These are phyloP conservation scores for Parathielavia appendiculata DNA, from an alignment of 495 filamentous ascomycete species.

Conservation along the genomic window DNA sequence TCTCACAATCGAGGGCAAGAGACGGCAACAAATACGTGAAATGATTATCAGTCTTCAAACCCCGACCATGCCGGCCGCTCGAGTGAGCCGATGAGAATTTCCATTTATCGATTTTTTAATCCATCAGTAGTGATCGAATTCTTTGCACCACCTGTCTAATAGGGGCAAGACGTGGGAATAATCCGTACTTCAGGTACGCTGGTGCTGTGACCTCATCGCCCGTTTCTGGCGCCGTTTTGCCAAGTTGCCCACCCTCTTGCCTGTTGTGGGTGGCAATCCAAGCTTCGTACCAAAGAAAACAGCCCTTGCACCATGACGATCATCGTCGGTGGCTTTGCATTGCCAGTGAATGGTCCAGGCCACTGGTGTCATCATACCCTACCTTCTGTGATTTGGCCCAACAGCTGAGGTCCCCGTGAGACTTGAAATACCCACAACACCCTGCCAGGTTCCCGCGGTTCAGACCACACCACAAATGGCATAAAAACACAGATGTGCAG, in stretches of 20 bases:
- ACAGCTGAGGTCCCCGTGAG: slow-evolving; percentile 14
- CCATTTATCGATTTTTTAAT: too few relatives aligned
- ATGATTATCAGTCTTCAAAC: too few relatives aligned
- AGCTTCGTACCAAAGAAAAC: background rate
- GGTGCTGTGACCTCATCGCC: slow-evolving; percentile 26
- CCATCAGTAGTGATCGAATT: too few relatives aligned
- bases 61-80: too few relatives aligned
- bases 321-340: slow-evolving; percentile 19
- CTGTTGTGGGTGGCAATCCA: slow-evolving; percentile 15
- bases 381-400: too few relatives aligned
- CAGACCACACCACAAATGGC: slow-evolving; percentile 27
- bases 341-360: background rate
- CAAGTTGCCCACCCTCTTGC: slow-evolving; percentile 8
- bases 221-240: slow-evolving; percentile 11
- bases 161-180: too few relatives aligned
- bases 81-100: too few relatives aligned
- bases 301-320: slow-evolving; percentile 8
- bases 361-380: slow-evolving; percentile 27
- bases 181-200: too few relatives aligned
- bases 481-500: slow-evolving; percentile 39
- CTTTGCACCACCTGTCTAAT: too few relatives aligned
- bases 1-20: too few relatives aligned
- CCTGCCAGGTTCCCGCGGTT: background rate
- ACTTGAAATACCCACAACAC: too few relatives aligned
- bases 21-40: too few relatives aligned